Percentiles rank a stretch among this genome's conserved stretches.
phyloP scores from a whole-genome alignment of 768 basidiomycete species.

The Amanita pseudoporphyria region DNA sequence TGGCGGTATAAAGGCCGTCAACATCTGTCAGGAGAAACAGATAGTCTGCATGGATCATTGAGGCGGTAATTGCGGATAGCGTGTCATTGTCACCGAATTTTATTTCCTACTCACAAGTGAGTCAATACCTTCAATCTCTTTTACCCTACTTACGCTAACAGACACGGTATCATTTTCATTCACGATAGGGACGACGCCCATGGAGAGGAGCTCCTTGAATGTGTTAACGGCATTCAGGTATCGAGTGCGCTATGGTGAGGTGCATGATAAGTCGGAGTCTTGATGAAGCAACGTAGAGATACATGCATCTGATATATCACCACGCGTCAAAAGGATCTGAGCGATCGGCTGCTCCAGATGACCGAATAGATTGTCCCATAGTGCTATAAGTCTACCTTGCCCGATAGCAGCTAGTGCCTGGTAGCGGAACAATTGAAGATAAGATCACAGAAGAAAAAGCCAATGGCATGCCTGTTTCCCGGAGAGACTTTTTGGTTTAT shows the following conservation, averaged over 20 bases:
- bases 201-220: slow-evolving; percentile 77
- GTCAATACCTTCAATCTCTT: neutral
- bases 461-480: slow-evolving; percentile 72
- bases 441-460: neutral
- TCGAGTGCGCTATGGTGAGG: slow-evolving; percentile 61
- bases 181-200: slow-evolving; percentile 97
- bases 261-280: slow-evolving; percentile 13
- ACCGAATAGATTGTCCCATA: slow-evolving; percentile 96
- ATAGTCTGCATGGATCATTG: slow-evolving; percentile 97
- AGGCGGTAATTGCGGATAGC: slow-evolving; percentile 91
- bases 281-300: slow-evolving; percentile 6
- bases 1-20: slow-evolving; percentile 90
- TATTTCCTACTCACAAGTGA: slow-evolving; percentile 67
- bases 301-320: slow-evolving; percentile 92
- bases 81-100: slow-evolving; percentile 99
- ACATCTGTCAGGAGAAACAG: slow-evolving; percentile 96
- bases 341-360: slow-evolving; percentile 94
- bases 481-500: slow-evolving; percentile 72
- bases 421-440: slow-evolving; percentile 1
- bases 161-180: slow-evolving; percentile 99
- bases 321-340: slow-evolving; percentile 87
- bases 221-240: slow-evolving; percentile 98
- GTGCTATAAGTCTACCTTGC: slow-evolving; percentile 89
- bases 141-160: slow-evolving; percentile 68
- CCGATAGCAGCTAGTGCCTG: slow-evolving; percentile 96